Evolutionary conservation across 192 early-diverging fungal species (phyloP), one percentile per base, ranked within the genome.

Genomic region (Chytriomyces sp.): DNA sequence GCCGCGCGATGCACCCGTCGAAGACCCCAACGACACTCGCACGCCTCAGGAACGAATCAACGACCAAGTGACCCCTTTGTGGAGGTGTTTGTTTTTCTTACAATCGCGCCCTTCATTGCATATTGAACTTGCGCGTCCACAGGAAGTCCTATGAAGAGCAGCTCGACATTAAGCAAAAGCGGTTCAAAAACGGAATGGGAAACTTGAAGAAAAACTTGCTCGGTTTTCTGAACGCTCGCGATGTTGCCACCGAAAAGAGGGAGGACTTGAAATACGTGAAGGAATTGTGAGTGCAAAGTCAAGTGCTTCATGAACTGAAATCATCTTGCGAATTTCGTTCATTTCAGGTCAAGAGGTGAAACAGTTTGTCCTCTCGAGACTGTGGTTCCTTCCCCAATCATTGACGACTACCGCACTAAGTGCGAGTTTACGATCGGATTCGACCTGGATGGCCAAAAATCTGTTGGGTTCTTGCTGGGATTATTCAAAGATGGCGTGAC

Each of bases 351-450:
- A 5, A 31, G 38, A 33, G 58, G 59, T n/a, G 53, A 66, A 12
- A 54, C 30, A 25, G n/a, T 71, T 10, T 85, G 79, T 40, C 60
- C 64, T 25, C 34, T 80, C 19, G 39, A 58, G 52, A 57, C 70
- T 7, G 44, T 71, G 2, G 54, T 84, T 8, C 72, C 77, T 8
- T 93, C 91, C 4, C 92, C 92, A 28, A 67, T 78, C 34, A 32
- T 75, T 14, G 67, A 82, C 34, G 83, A 82, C 3, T 93, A 93
- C 77, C 78, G 91, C 55, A 93, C 76, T 72, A 93, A 93, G 75
- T 91, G 89, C 71, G 92, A 93, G 75, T 93, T 92, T 66, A 81
- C 89, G 0, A 80, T 91, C 70, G 92, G 92, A 22, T 52, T 53
- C 40, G 80, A 92, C 73, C 39, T 80, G 6, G 78, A 85, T 3